A percentile compares a stretch with the other conserved stretches of the same genome.
phyloP scores from a whole-genome alignment of 2,329 filamentous ascomycete genomes.

The Fusarium nelsonii region DNA sequence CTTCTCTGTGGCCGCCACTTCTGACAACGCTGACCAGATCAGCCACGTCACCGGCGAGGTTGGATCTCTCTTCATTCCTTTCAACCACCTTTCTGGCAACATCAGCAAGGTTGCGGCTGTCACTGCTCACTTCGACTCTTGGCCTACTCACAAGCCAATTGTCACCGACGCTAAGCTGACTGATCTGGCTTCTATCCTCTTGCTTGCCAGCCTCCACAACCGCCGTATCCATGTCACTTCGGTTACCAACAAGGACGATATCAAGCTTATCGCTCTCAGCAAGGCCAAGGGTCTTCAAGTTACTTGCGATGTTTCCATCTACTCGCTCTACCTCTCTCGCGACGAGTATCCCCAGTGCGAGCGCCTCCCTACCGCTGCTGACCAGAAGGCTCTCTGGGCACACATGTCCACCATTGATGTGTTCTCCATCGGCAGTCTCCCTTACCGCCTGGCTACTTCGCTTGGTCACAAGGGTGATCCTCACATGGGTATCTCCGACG shows the following conservation, averaged over 20 bases:
- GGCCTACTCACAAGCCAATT: constrained; percentile 83
- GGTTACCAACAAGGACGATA: constrained; percentile 83
- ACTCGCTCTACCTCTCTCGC: constrained; percentile 80
- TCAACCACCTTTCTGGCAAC: constrained; percentile 84
- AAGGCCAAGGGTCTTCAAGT: constrained; percentile 86
- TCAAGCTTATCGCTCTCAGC: constrained; percentile 79
- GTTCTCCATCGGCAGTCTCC: constrained; percentile 82
- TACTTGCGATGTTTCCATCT: constrained; percentile 85
- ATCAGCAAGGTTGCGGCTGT: constrained; percentile 86
- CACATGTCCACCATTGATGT: constrained; percentile 79
- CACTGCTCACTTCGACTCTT: constrained; percentile 81
- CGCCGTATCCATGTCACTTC: constrained; percentile 84
- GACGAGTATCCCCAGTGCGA: constrained; percentile 76
- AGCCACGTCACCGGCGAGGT: constrained; percentile 79
- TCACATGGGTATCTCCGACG: constrained; percentile 76
- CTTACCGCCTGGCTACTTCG: constrained; percentile 77
- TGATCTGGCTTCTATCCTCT: constrained; percentile 82
- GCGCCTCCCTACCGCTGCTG: constrained; percentile 73
- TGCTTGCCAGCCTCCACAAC: constrained; percentile 82
- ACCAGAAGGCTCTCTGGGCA: constrained; percentile 81
- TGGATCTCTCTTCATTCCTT: constrained; percentile 84
- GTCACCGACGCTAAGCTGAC: constrained; percentile 85
- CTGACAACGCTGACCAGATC: constrained; percentile 79
- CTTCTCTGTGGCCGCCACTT: constrained; percentile 80
- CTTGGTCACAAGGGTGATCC: constrained; percentile 67